Evolutionary conservation across 2,329 filamentous ascomycete species (phyloP).

Genomic region (Ilyonectria robusta): DNA sequence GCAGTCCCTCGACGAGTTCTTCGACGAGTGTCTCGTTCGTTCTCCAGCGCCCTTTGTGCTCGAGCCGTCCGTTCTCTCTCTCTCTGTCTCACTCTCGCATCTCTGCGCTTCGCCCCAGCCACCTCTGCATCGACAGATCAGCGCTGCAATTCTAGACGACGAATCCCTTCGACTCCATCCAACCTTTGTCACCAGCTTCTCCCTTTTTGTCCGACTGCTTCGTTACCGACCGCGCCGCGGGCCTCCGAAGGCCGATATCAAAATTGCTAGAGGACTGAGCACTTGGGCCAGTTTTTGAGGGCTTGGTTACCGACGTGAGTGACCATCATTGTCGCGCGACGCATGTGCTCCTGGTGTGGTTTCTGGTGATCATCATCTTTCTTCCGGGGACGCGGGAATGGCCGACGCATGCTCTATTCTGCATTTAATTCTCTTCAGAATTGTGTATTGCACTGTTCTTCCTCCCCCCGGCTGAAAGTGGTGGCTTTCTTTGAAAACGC

Average conservation of each 20-base stretch:
- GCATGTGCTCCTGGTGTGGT: constrained; percentile 19
- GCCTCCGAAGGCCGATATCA: constrained; percentile 46
- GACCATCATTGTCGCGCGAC: constrained; percentile 33
- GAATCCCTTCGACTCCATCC: constrained; percentile 26
- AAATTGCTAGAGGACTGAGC: constrained; percentile 47
- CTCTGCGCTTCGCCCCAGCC: constrained; percentile 35
- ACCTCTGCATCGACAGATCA: constrained; percentile 38
- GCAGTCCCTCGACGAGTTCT: constrained; percentile 31
- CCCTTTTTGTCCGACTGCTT: constrained; percentile 33
- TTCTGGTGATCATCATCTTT: constrained; percentile 17
- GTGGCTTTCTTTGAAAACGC: constrained; percentile 5
- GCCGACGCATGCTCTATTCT: not conserved
- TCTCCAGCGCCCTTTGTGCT: constrained; percentile 19
- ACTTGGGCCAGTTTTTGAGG: constrained; percentile 41
- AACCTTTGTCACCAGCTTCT: constrained; percentile 31
- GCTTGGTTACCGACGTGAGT: constrained; percentile 46
- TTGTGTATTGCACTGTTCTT: not conserved
- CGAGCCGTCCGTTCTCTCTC: constrained; percentile 18
- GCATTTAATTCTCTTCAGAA: not conserved
- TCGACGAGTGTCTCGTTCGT: constrained; percentile 37
- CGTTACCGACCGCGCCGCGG: constrained; percentile 34
- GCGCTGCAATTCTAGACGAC: constrained; percentile 42
- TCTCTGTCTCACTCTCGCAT: constrained; percentile 29
- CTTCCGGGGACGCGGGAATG: constrained; percentile 14
- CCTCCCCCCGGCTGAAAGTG: constrained; percentile 3